phyloP scores from a whole-genome alignment of 2,329 filamentous ascomycete species.

The Sporothrix globosa region DNA sequence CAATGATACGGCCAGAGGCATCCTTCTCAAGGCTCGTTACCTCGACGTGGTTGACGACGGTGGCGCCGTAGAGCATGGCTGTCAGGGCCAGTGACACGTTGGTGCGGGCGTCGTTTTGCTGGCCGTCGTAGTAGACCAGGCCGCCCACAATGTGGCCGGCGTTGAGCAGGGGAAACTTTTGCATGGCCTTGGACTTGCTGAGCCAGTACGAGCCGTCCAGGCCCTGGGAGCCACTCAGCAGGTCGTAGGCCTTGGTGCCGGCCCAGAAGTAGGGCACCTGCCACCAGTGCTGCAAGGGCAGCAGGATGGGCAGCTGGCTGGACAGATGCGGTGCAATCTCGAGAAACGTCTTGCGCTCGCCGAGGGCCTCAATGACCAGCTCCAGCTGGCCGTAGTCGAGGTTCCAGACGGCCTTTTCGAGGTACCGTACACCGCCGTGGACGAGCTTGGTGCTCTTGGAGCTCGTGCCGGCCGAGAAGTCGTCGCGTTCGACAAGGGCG shows the following conservation, averaged over 20 bases:
- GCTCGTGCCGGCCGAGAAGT: constrained; percentile 80
- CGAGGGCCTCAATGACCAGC: constrained; percentile 78
- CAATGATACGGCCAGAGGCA: constrained; percentile 67
- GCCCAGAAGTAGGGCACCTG: constrained; percentile 75
- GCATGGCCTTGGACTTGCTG: constrained; percentile 74
- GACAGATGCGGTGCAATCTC: constrained; percentile 82
- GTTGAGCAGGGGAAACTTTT: constrained; percentile 77
- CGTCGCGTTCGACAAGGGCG: constrained; percentile 78
- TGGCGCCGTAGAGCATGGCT: constrained; percentile 76
- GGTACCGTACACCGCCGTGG: constrained; percentile 80
- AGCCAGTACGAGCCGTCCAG: constrained; percentile 84
- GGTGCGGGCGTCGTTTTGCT: constrained; percentile 87
- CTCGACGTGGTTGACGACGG: constrained; percentile 79
- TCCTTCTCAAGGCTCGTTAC: constrained; percentile 64
- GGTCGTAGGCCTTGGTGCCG: constrained; percentile 77
- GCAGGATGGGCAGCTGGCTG: constrained; percentile 79
- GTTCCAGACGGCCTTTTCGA: constrained; percentile 86
- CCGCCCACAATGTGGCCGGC: constrained; percentile 71
- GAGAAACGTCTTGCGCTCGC: constrained; percentile 81
- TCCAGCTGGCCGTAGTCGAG: constrained; percentile 81
- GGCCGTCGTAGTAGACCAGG: constrained; percentile 83
- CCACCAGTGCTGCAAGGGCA: constrained; percentile 82
- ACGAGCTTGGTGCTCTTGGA: constrained; percentile 88
- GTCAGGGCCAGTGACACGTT: constrained; percentile 82
- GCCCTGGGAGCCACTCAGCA: constrained; percentile 78